A percentile compares a stretch with the other conserved stretches of the same genome.
phyloP scores from a whole-genome alignment of 2,329 filamentous ascomycete genomes.

The Fusarium brachygibbosum region DNA sequence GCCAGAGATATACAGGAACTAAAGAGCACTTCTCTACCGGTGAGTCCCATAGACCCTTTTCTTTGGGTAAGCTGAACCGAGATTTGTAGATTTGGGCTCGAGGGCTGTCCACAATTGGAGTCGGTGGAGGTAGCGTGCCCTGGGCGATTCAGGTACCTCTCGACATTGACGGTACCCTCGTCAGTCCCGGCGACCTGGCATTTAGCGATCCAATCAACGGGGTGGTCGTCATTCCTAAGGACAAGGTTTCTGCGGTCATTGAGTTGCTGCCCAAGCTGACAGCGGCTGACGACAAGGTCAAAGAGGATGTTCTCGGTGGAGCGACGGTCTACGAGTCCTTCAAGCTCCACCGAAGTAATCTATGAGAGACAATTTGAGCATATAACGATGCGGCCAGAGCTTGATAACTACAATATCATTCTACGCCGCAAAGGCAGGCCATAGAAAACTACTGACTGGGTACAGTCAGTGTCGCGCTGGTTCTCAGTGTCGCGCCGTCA shows the following conservation, averaged over 20 bases:
- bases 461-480: slow-evolving; percentile 7
- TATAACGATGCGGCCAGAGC: background rate
- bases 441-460: background rate
- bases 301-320: slow-evolving; percentile 73
- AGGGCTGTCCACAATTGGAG: slow-evolving; percentile 69
- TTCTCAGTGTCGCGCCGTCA: slow-evolving; percentile 4
- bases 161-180: slow-evolving; percentile 58
- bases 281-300: slow-evolving; percentile 71
- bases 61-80: slow-evolving; percentile 33
- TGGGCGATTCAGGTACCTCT: slow-evolving; percentile 65
- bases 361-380: slow-evolving; percentile 38
- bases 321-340: slow-evolving; percentile 76
- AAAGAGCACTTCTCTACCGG: slow-evolving; percentile 66
- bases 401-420: background rate
- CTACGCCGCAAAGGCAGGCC: background rate
- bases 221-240: slow-evolving; percentile 75
- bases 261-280: slow-evolving; percentile 67
- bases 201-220: slow-evolving; percentile 79
- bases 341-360: slow-evolving; percentile 63
- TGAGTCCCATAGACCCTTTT: slow-evolving; percentile 54
- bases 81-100: slow-evolving; percentile 65
- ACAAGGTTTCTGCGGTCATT: slow-evolving; percentile 70
- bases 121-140: slow-evolving; percentile 68
- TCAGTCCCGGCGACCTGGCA: slow-evolving; percentile 73
- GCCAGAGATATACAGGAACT: slow-evolving; percentile 76